Evolutionary conservation across 2,329 filamentous ascomycete genomes (phyloP), one percentile per base, ranked within the genome.

Genomic region (Microdochium bolleyi): DNA sequence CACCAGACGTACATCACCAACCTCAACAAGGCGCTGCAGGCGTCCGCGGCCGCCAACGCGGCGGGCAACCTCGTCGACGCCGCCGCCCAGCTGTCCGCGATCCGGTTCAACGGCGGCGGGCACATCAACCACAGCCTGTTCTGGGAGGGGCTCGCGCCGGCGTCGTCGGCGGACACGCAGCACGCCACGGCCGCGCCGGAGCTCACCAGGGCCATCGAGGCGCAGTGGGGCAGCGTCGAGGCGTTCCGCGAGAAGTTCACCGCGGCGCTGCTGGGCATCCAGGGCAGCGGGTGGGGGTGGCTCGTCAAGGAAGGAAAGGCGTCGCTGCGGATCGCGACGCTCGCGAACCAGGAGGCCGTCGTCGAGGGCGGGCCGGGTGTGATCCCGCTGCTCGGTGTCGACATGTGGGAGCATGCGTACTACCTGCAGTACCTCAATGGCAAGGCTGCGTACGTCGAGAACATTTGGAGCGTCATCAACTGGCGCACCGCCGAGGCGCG

Each of bases 371-470:
- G 84, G 58, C 89, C 87, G 68, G 41, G 13, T 7, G 77, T 82
- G n/a, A n/a, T n/a, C n/a, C 85, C 86, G 9, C 72, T 95, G 21
- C 76, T 91, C 44, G 89, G 89, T 0, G 77, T 95, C 2, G 90
- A 95, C 67, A 92, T 95, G 82, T 95, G 89, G 90, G 90, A 95
- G 73, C 90, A 95, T 73, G 90, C 90, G 1, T 95, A 95, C 66
- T 95, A 95, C 65, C 72, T 95, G 19, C 89, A 88, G 80, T 92
- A 90, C 61, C 74, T 86, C 54, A 91, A 91, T 61, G 82, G 83
- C 55, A 89, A 90, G 69, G 84, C 83, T 1, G 82, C 82, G 0
- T 92, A 92, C 60, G 78, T 89, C 7, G 80, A 87, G 55, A 87
- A 87, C 56, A 87, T 90, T 60, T 91, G 87, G 87, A 83, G 83